Evolutionary conservation across 2,329 filamentous ascomycete species (phyloP).

Genomic region (Neofusicoccum ribis): DNA sequence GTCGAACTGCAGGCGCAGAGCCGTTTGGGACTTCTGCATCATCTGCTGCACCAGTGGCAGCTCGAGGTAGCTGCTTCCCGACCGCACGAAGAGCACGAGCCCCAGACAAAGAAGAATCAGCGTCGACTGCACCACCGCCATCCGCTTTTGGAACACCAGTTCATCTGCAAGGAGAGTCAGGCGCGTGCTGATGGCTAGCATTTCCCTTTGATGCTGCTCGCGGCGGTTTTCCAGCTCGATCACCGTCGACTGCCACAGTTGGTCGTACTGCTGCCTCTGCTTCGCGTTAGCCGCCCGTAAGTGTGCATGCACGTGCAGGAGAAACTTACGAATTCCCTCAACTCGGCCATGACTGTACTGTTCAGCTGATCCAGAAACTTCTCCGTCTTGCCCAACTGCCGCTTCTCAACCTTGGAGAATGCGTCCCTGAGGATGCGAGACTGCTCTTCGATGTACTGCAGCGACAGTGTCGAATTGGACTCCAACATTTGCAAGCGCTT

Average conservation of each 20-base stretch:
- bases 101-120: conserved; percentile 83
- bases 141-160: conserved; percentile 78
- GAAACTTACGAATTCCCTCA: conserved; percentile 54
- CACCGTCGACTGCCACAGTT: conserved; percentile 94
- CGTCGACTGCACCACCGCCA: conserved; percentile 88
- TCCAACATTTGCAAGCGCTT: conserved; percentile 91
- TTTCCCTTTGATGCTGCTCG: conserved; percentile 79
- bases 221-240: conserved; percentile 87
- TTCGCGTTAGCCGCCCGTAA: conserved; percentile 17
- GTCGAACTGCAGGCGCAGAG: conserved; percentile 34
- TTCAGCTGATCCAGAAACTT: conserved; percentile 85
- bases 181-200: conserved; percentile 75
- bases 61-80: conserved; percentile 39
- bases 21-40: conserved; percentile 35
- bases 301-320: not conserved
- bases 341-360: conserved; percentile 76
- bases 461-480: conserved; percentile 84
- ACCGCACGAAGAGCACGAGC: conserved; percentile 73
- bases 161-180: conserved; percentile 93
- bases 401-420: conserved; percentile 81
- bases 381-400: conserved; percentile 80
- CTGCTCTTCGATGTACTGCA: conserved; percentile 97
- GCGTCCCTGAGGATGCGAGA: conserved; percentile 87
- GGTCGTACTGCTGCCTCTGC: conserved; percentile 79
- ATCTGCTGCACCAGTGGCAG: conserved; percentile 49